Base-by-base conservation (phyloP, 1,284 basidiomycete genomes). In the Pyrrhoderma noxium region DNA sequence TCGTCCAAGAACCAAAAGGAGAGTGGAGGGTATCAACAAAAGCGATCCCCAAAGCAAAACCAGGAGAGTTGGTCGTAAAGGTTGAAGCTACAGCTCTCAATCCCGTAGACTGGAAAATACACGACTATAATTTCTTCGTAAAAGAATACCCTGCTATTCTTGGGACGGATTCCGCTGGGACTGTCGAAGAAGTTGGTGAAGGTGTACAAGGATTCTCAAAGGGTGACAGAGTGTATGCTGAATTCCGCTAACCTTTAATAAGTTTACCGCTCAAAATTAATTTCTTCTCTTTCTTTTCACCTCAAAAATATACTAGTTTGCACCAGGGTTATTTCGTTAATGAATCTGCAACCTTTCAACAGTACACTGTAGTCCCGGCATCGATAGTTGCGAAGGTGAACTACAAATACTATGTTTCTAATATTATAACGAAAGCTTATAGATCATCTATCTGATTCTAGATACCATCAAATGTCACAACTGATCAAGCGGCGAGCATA, bases 91-190 rank as follows among this genome's bases (percentile, higher is more conserved):
- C 63, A 1, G 67, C 64, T 0, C 59, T 76, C 16, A 76, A 75
- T 58, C 71, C 72, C 1, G 58, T 70, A 7, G 72, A 76, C 54
- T 69, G 66, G 62, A 67, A 67, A 54, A 65, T 70, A 11, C 71
- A 66, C 11, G 64, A 62, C 23, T 55, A 57, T 18, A 67, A 63
- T 2, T 57, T 58, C 47, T 46, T 65, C 3, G 40, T 67, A 1
- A 53, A 61, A 1, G 51, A 61, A 3, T 75, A 66, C 52, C 74
- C 75, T 1, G 62, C 65, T 2, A 62, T 75, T 9, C 56, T 77
- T 3, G 81, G 80, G 11, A 62, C 59, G 16, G 76, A 78, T 57
- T 69, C 65, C 19, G 64, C 66, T 8, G 76, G 75, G 5, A 57
- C 63, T 0, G 67, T 77, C 27, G 67, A 68, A 16, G 60, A 63